Conservation (phyloP, 371 early-diverging fungal genomes). For the Mortierella sp. region DNA sequence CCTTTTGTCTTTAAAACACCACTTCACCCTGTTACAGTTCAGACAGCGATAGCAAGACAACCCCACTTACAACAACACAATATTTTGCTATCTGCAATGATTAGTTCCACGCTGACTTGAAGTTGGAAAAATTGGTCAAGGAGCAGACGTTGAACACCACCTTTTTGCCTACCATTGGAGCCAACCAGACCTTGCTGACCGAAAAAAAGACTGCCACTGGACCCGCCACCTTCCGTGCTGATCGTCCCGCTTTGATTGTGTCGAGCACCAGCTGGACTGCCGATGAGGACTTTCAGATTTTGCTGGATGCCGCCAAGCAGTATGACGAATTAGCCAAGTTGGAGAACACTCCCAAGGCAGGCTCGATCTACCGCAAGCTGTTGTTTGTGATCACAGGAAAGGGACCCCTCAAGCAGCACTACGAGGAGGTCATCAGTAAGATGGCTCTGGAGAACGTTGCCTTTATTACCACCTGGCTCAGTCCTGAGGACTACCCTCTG, state of each 20-base stretch:
- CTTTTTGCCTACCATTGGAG: slow-evolving; percentile 49
- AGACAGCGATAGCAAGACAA: not conserved
- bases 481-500: slow-evolving; percentile 85
- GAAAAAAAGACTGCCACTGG: slow-evolving; percentile 58
- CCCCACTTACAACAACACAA: not conserved
- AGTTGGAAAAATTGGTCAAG: slow-evolving; percentile 61
- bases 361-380: slow-evolving; percentile 66
- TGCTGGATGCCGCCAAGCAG: slow-evolving; percentile 78
- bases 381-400: slow-evolving; percentile 94
- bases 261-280: slow-evolving; percentile 97
- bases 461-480: slow-evolving; percentile 88
- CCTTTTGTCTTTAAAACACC: not conserved
- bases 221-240: slow-evolving; percentile 57
- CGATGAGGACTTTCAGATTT: slow-evolving; percentile 93
- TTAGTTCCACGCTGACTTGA: slow-evolving; percentile 59
- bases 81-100: not conserved
- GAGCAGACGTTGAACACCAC: slow-evolving; percentile 50
- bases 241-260: slow-evolving; percentile 83
- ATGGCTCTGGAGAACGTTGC: slow-evolving; percentile 68
- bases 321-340: slow-evolving; percentile 67
- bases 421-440: slow-evolving; percentile 71
- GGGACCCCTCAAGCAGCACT: slow-evolving; percentile 85
- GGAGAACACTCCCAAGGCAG: slow-evolving; percentile 37
- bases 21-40: not conserved
- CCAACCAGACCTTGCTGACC: slow-evolving; percentile 61